Conservation (phyloP, 179 eudicot species). For the Beta lomatogona region DNA sequence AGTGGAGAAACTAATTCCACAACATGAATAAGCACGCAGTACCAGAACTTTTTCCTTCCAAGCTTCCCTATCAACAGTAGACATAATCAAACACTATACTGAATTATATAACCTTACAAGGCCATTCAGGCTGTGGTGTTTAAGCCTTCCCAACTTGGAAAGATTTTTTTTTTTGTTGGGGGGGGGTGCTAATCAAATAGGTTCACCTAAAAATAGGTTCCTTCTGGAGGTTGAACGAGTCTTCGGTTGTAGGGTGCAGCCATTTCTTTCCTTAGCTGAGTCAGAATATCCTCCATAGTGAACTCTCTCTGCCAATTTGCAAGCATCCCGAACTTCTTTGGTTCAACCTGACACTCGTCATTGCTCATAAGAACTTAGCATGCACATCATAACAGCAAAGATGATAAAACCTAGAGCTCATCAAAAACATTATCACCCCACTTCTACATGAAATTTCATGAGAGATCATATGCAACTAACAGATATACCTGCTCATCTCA, state of each 20-base stretch:
- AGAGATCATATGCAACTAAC: neutral
- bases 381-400: neutral
- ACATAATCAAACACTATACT: neutral
- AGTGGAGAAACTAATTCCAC: neutral
- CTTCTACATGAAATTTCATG: neutral
- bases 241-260: slow-evolving; percentile 81
- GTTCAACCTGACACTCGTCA: slow-evolving; percentile 49
- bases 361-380: neutral
- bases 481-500: neutral
- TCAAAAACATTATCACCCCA: neutral
- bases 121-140: neutral
- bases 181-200: neutral
- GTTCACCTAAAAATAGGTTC: slow-evolving; percentile 54
- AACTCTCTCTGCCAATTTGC: slow-evolving; percentile 78
- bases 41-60: neutral
- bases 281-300: slow-evolving; percentile 88
- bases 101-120: neutral
- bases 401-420: neutral
- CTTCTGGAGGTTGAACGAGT: slow-evolving; percentile 91
- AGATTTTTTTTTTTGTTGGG: too few species aligned
- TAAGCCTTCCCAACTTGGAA: slow-evolving; percentile 20
- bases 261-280: slow-evolving; percentile 91
- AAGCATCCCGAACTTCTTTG: slow-evolving; percentile 69
- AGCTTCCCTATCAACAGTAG: neutral
- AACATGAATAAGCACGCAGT: neutral